Evolutionary conservation across 2,329 filamentous ascomycete species (phyloP), one percentile per base, ranked within the genome.

Genomic region (Aureobasidium uvarum): DNA sequence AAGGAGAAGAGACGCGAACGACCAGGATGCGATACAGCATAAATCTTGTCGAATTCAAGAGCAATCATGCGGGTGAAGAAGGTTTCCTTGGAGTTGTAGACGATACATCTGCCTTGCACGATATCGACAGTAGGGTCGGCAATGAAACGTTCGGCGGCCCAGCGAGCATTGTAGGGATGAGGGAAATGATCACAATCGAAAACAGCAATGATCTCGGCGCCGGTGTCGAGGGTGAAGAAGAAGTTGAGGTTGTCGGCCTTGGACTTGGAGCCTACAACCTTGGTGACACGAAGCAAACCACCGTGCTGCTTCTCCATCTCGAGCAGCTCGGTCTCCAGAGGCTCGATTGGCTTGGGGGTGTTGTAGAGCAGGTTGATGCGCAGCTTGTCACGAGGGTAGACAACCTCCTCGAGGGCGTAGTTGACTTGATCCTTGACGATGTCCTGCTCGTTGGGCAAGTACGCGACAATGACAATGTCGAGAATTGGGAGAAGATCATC

Each of bases 1-100:
- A 82, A 82, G 4, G 75, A 76, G 71, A 77, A 82, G 74, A 82
- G 78, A 11, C 77, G 74, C 8, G 79, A 77, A 18, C 80, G 76
- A 13, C 80, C 80, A 2, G 80, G 80, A 68, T 82, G 80, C 11
- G 80, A 81, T 10, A 81, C 80, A 4, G 80, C 80, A 68, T 82
- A 82, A 65, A 82, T 82, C 70, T 82, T 82, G 71, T 82, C 80
- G 64, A 82, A 82, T 67, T 82, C 80, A 41, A 82, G 77, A 3
- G 79, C 75, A 25, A 82, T 81, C 78, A 82, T 79, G 54, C 74
- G 77, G 0, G 80, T 77, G 52, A 80, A 73, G 68, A 81, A 76
- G 7, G 74, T 77, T 4, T 79, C 77, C 14, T 74, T 73, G 13
- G 80, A 74, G 69, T 82, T 82, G 73, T 81, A 81, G 39, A 82